These are phyloP conservation scores for Podaxis pistillaris DNA, from an alignment of 768 basidiomycete genomes.

Conservation along the genomic window DNA sequence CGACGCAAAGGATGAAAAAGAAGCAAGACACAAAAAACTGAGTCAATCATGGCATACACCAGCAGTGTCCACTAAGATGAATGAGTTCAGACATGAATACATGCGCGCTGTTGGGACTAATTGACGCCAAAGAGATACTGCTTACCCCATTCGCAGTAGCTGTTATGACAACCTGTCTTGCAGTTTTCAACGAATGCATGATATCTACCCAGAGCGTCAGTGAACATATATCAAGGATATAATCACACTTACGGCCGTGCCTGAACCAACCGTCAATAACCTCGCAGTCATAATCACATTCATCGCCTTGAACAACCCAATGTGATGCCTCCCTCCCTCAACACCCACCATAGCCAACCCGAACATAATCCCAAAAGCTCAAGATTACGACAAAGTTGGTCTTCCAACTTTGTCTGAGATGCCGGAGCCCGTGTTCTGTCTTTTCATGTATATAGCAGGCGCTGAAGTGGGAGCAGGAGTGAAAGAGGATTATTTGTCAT, in stretches of 20 bases:
- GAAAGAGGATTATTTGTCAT: slow-evolving; percentile 17
- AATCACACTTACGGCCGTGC: slow-evolving; percentile 71
- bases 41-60: slow-evolving; percentile 88
- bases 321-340: slow-evolving; percentile 66
- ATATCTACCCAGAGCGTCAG: not conserved
- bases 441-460: no score
- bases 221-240: not conserved
- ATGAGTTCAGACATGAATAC: not conserved
- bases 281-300: slow-evolving; percentile 82
- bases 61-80: slow-evolving; percentile 68
- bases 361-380: slow-evolving; percentile 84
- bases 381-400: slow-evolving; percentile 62
- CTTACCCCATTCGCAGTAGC: slow-evolving; percentile 68
- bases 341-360: slow-evolving; percentile 60
- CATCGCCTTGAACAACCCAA: slow-evolving; percentile 87
- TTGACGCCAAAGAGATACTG: slow-evolving; percentile 9
- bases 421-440: no score
- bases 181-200: slow-evolving; percentile 25
- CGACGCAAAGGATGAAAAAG: slow-evolving; percentile 81
- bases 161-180: slow-evolving; percentile 80
- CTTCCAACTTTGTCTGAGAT: no score
- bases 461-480: no score
- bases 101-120: not conserved
- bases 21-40: slow-evolving; percentile 86
- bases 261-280: slow-evolving; percentile 82